Conservation (phyloP, 1,284 basidiomycete species). For the Ustilago cynodontis region DNA sequence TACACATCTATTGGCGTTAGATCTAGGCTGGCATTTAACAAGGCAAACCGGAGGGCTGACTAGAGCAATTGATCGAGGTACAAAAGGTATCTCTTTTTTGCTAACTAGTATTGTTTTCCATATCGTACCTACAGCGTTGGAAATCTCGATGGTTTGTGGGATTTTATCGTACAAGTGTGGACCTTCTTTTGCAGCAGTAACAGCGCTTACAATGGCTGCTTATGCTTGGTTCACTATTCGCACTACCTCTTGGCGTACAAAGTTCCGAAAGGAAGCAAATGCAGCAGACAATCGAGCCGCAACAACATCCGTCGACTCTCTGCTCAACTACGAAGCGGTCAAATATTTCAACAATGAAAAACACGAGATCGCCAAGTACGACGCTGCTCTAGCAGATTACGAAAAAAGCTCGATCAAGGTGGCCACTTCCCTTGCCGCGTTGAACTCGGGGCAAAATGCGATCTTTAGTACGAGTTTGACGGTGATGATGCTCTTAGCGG, state of each 20-base stretch:
- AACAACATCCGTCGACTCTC: slow-evolving; percentile 89
- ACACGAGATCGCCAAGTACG: slow-evolving; percentile 91
- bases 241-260: slow-evolving; percentile 96
- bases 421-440: slow-evolving; percentile 88
- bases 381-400: slow-evolving; percentile 86
- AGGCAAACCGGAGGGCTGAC: slow-evolving; percentile 96
- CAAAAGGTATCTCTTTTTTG: slow-evolving; percentile 96
- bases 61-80: slow-evolving; percentile 94
- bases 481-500: slow-evolving; percentile 94
- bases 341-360: slow-evolving; percentile 99
- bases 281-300: slow-evolving; percentile 96
- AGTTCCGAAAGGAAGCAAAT: slow-evolving; percentile 94
- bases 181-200: slow-evolving; percentile 94
- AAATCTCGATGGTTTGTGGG: slow-evolving; percentile 96
- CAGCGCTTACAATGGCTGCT: slow-evolving; percentile 83
- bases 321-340: slow-evolving; percentile 98
- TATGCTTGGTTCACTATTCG: slow-evolving; percentile 98
- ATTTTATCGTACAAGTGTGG: slow-evolving; percentile 98
- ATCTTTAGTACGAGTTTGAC: slow-evolving; percentile 95
- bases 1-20: slow-evolving; percentile 88
- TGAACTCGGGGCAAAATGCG: slow-evolving; percentile 96
- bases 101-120: slow-evolving; percentile 94
- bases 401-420: slow-evolving; percentile 94
- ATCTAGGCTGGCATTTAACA: slow-evolving; percentile 91
- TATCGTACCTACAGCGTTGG: slow-evolving; percentile 92